These are phyloP conservation scores for Pachysolen tannophilus DNA, from an alignment of 805 yeast species.

Conservation along the genomic window DNA sequence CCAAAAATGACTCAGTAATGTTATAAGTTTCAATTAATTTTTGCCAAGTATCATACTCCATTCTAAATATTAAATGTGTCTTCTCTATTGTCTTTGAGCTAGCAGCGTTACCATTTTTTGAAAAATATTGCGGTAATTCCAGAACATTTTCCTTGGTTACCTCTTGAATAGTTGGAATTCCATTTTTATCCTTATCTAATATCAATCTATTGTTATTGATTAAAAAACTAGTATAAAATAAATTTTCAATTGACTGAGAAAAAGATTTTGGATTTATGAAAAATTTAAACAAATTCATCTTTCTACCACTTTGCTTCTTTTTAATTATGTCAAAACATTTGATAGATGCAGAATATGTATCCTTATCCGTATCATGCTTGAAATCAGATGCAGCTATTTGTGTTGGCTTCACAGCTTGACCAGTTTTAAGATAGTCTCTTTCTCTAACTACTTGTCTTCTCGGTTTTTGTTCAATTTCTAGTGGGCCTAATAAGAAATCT, in stretches of 20 bases:
- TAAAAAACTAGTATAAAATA: constrained; percentile 76
- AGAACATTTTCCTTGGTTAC: constrained; percentile 16
- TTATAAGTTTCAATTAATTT: constrained; percentile 42
- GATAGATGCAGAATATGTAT: constrained; percentile 57
- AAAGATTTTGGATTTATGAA: constrained; percentile 72
- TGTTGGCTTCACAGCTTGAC: constrained; percentile 42
- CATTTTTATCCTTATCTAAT: constrained; percentile 43
- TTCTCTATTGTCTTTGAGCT: constrained; percentile 14
- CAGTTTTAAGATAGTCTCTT: constrained; percentile 33
- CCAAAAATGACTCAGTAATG: constrained; percentile 43
- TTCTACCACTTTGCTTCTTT: constrained; percentile 23
- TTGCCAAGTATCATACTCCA: constrained; percentile 64
- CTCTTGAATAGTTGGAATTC: constrained; percentile 23
- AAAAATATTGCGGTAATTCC: constrained; percentile 8
- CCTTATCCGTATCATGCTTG: constrained; percentile 39
- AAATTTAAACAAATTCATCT: constrained; percentile 54
- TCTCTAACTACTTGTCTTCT: constrained; percentile 24
- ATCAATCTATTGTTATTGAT: constrained; percentile 62
- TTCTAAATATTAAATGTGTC: constrained; percentile 64
- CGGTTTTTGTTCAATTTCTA: constrained; percentile 50
- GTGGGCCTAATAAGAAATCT: constrained; percentile 67
- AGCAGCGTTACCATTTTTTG: neutral
- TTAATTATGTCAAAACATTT: constrained; percentile 36
- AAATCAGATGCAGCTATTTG: constrained; percentile 45
- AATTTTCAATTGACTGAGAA: constrained; percentile 72